phyloP scores from a whole-genome alignment of 805 yeast genomes.

The Saccharomycopsis fodiens region DNA sequence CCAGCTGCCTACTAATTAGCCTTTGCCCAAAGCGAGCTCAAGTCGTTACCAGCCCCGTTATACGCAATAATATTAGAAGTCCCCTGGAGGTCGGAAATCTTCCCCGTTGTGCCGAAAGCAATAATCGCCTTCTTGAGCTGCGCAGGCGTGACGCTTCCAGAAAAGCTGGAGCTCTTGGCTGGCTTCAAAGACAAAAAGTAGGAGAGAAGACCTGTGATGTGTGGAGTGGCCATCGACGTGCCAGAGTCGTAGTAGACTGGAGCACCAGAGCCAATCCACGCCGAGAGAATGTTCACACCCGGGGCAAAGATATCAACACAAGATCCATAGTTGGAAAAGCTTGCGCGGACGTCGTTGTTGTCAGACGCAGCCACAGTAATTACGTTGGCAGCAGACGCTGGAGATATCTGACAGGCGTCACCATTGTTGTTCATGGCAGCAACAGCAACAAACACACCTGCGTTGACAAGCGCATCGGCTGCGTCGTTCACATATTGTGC shows the following conservation, averaged over 20 bases:
- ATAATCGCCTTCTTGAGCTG: slow-evolving; percentile 72
- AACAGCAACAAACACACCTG: slow-evolving; percentile 88
- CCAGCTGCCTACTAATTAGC: no score
- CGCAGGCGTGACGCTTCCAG: slow-evolving; percentile 51
- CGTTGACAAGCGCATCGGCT: slow-evolving; percentile 80
- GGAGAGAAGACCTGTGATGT: slow-evolving; percentile 84
- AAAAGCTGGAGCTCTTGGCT: slow-evolving; percentile 53
- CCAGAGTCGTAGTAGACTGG: slow-evolving; percentile 86
- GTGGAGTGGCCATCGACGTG: slow-evolving; percentile 98
- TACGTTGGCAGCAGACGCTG: slow-evolving; percentile 79
- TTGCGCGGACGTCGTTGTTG: slow-evolving; percentile 81
- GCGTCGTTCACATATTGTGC: slow-evolving; percentile 83
- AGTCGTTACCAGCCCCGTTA: slow-evolving; percentile 76
- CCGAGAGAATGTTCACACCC: slow-evolving; percentile 81
- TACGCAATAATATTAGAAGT: no score
- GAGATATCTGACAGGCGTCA: slow-evolving; percentile 89
- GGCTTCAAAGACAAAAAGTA: slow-evolving; percentile 87
- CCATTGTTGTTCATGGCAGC: slow-evolving; percentile 95
- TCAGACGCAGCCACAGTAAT: slow-evolving; percentile 95
- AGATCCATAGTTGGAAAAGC: slow-evolving; percentile 90
- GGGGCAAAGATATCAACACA: slow-evolving; percentile 98
- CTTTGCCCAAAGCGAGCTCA: slow-evolving; percentile 60
- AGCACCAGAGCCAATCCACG: slow-evolving; percentile 67
- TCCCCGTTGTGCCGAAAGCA: slow-evolving; percentile 60
- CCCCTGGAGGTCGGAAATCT: no score